These are phyloP conservation scores for Pseudonitzschia pungens DNA, from an alignment of 108 stramenopile genomes.

Conservation along the genomic window DNA sequence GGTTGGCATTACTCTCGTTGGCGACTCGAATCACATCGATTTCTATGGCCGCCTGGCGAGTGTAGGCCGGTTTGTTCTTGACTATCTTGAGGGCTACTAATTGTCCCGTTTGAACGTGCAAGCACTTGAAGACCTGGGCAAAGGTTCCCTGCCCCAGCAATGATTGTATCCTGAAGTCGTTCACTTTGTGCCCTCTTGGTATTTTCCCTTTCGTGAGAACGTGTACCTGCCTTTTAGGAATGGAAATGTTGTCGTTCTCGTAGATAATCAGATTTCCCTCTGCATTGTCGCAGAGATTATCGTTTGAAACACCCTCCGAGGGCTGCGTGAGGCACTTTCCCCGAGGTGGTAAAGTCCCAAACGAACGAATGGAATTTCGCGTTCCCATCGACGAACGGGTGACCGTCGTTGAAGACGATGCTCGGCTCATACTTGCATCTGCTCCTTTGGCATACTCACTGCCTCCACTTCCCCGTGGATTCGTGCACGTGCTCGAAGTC, in stretches of 20 bases:
- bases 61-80: constrained; percentile 95
- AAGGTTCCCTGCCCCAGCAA: constrained; percentile 95
- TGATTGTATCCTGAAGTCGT: constrained; percentile 60
- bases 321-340: constrained; percentile 81
- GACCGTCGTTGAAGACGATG: constrained; percentile 19
- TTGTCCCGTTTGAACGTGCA: constrained; percentile 55
- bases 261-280: constrained; percentile 80
- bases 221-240: constrained; percentile 46
- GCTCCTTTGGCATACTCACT: no score
- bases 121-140: constrained; percentile 95
- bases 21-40: constrained; percentile 85
- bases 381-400: constrained; percentile 7
- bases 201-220: constrained; percentile 16
- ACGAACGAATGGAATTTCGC: constrained; percentile 13
- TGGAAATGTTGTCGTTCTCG: constrained; percentile 58
- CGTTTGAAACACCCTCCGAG: constrained; percentile 53
- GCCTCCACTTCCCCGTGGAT: constrained; percentile 4
- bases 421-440: background rate
- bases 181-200: constrained; percentile 4
- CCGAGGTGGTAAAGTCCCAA: constrained; percentile 17
- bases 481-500: constrained; percentile 5
- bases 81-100: constrained; percentile 94
- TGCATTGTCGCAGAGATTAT: constrained; percentile 61
- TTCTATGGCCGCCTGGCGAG: constrained; percentile 92
- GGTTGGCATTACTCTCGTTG: background rate